These are phyloP conservation scores for Aspergillus homomorphus DNA, from an alignment of 495 filamentous ascomycete genomes.

Conservation along the genomic window DNA sequence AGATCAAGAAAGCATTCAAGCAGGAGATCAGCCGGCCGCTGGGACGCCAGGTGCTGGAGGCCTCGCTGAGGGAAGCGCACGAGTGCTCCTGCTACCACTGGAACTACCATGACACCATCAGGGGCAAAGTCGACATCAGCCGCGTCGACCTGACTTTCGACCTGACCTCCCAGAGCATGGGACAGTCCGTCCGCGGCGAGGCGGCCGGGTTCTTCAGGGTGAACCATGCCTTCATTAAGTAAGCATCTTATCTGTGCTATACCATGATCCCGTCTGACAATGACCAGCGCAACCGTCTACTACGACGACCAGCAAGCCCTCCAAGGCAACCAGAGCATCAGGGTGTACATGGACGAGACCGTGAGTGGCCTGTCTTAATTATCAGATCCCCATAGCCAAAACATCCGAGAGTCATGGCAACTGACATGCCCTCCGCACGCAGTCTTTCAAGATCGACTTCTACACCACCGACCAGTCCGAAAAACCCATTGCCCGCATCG, in stretches of 20 bases:
- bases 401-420: not conserved
- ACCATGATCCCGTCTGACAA: not conserved
- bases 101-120: slow-evolving; percentile 4
- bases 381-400: not conserved
- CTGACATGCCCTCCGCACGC: not conserved
- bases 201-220: not conserved
- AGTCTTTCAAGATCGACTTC: slow-evolving; percentile 10
- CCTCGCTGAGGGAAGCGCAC: not conserved
- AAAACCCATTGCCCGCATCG: slow-evolving; percentile 8
- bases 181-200: not conserved
- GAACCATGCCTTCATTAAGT: slow-evolving; percentile 1
- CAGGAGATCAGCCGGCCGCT: slow-evolving; percentile 2
- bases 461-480: slow-evolving; percentile 1
- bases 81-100: slow-evolving; percentile 4
- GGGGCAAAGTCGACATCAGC: not conserved
- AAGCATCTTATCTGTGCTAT: not conserved
- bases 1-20: slow-evolving; percentile 5
- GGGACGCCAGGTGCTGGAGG: slow-evolving; percentile 4
- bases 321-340: slow-evolving; percentile 4
- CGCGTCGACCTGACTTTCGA: slow-evolving; percentile 3
- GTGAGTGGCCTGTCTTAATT: not conserved
- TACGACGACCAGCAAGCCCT: slow-evolving; percentile 2
- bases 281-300: not conserved
- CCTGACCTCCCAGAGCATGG: slow-evolving; percentile 4
- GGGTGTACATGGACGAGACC: not conserved